Evolutionary conservation across 2,329 filamentous ascomycete species (phyloP), one percentile per base, ranked within the genome.

Genomic region (Exophiala bonariae): DNA sequence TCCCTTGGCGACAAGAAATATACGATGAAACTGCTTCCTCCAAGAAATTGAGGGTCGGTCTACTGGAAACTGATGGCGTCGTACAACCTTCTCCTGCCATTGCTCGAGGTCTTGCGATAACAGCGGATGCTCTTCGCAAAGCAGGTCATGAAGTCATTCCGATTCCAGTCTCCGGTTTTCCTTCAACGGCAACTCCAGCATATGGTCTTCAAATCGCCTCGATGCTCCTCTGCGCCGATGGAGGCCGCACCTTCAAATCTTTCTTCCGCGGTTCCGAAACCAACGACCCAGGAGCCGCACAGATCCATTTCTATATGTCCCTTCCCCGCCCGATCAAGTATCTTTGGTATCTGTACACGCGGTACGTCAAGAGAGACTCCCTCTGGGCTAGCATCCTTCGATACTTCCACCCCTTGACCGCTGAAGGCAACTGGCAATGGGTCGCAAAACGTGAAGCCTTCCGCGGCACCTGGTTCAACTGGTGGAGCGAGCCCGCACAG

Each of bases 81-180:
- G 87, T 96, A 10, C 85, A 92, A 45, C 90, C 91, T 0, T 85
- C 86, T 34, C 92, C 92, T 8, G 90, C 91, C 9, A 96, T 93
- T 61, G 76, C 75, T 35, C 81, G 91, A 38, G 90, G 89, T 2
- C 63, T 96, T 9, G 79, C 86, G 22, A 81, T 82, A 51, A 84
- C 85, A 1, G 86, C 85, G 19, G 69, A 74, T 5, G 88, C 89
- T 1, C 77, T 96, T 16, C 75, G 74, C 33, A 74, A 75, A 5
- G 81, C 83, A 44, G 91, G 90, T 8, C 90, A 96, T 61, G 83
- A 89, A 40, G 81, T 96, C 20, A 72, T 78, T 45, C 76, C 82
- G 45, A 75, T 86, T 18, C 42, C 52, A 2, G 40, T 49, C 23
- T 47, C 52, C 14, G 74, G 78, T 7, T 81, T 85, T 1, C 89